phyloP scores from a whole-genome alignment of 768 basidiomycete genomes.

The Tulasnella sp. region DNA sequence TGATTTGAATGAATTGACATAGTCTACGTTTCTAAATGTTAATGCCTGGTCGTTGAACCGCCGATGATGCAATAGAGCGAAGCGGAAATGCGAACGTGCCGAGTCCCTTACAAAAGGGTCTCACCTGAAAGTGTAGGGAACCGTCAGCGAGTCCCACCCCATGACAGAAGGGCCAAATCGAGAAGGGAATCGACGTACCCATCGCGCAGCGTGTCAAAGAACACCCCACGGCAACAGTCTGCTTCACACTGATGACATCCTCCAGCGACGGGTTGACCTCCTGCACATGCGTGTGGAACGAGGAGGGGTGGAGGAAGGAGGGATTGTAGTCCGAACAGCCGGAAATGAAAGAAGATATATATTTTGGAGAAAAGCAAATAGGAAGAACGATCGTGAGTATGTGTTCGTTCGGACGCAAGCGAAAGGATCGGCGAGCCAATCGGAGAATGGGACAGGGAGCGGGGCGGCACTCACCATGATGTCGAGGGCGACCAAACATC shows the following conservation, averaged over 20 bases:
- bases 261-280: slow-evolving; percentile 94
- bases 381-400: background rate
- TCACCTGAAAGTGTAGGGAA: background rate
- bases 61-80: no score
- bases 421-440: background rate
- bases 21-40: background rate
- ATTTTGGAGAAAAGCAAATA: background rate
- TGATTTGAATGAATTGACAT: background rate
- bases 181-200: slow-evolving; percentile 39
- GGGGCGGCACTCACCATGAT: slow-evolving; percentile 59
- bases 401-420: background rate
- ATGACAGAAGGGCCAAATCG: background rate
- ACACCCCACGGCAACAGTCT: slow-evolving; percentile 87
- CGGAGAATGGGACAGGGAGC: background rate
- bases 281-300: slow-evolving; percentile 31
- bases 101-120: background rate
- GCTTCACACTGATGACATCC: slow-evolving; percentile 58
- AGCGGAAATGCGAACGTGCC: background rate
- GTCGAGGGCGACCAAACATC: slow-evolving; percentile 82
- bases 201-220: slow-evolving; percentile 73
- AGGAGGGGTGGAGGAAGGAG: background rate
- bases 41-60: background rate
- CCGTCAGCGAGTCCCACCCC: background rate
- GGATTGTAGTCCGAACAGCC: background rate
- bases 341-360: background rate